phyloP scores from a whole-genome alignment of 495 filamentous ascomycete species.

The Penicillium tannophilum region DNA sequence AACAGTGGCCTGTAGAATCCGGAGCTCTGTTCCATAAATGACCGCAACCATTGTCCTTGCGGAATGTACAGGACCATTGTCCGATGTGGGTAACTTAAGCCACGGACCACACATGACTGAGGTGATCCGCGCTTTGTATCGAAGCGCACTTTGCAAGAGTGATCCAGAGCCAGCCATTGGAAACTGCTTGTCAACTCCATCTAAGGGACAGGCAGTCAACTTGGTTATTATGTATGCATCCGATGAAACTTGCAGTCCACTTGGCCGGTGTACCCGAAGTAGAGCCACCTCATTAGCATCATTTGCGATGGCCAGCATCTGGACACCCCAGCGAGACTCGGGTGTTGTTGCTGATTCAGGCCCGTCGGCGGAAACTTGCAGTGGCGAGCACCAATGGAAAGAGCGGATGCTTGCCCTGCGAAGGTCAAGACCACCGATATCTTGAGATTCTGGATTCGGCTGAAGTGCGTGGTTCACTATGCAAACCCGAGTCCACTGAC shows the following conservation, averaged over 20 bases:
- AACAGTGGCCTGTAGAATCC: constrained; percentile 31
- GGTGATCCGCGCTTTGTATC: constrained; percentile 22
- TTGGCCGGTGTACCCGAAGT: constrained; percentile 24
- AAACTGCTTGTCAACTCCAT: constrained; percentile 15
- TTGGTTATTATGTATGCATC: constrained; percentile 27
- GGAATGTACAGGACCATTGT: constrained; percentile 8
- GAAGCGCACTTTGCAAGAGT: constrained; percentile 31
- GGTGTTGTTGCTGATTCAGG: constrained; percentile 10
- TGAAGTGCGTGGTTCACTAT: constrained; percentile 44
- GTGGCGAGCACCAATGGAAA: constrained; percentile 45
- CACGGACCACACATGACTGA: constrained; percentile 44
- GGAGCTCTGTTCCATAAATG: constrained; percentile 33
- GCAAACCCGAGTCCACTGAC: constrained; percentile 47
- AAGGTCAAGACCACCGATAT: constrained; percentile 17
- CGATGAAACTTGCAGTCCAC: background rate
- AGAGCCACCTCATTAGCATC: constrained; percentile 47
- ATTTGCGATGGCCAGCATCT: constrained; percentile 39
- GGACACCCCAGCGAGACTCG: constrained; percentile 46
- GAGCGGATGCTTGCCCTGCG: constrained; percentile 40
- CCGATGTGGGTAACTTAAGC: constrained; percentile 16
- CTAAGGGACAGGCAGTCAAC: constrained; percentile 25
- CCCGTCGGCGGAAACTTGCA: constrained; percentile 25
- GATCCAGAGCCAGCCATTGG: constrained; percentile 27
- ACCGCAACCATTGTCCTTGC: constrained; percentile 32
- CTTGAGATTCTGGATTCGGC: constrained; percentile 20